Evolutionary conservation across 2,329 filamentous ascomycete species (phyloP).

Genomic region (Claviceps digitariae): DNA sequence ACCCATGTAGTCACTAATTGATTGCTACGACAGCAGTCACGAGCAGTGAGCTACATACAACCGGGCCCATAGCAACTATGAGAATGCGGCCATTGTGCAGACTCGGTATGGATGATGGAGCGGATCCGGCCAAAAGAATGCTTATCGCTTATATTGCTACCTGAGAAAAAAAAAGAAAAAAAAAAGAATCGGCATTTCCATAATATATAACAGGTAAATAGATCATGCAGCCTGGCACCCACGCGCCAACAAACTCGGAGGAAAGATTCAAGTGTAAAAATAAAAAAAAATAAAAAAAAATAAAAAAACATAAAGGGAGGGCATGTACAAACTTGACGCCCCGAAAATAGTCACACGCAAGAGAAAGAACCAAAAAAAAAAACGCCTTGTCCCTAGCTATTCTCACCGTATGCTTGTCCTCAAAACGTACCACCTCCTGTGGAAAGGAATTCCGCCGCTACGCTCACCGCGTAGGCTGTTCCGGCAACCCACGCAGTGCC

Average conservation of each 20-base stretch:
- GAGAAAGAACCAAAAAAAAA: neutral
- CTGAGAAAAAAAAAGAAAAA: neutral
- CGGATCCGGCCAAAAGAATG: neutral
- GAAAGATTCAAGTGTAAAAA: neutral
- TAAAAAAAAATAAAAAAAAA: neutral
- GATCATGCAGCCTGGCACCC: neutral
- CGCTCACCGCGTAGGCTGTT: constrained; percentile 43
- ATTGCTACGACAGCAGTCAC: no score
- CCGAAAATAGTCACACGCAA: neutral
- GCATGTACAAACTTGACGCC: neutral
- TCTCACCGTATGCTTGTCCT: neutral
- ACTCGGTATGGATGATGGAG: no score
- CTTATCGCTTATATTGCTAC: neutral
- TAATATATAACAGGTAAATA: neutral
- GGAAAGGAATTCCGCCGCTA: constrained; percentile 43
- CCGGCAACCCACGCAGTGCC: constrained; percentile 42
- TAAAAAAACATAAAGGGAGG: neutral
- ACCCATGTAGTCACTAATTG: no score
- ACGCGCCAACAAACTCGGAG: neutral
- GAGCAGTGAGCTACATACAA: no score
- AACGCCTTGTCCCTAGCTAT: neutral
- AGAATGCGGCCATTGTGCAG: no score
- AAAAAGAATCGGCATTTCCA: no score
- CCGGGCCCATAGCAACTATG: no score
- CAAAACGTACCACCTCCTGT: constrained; percentile 24